Evolutionary conservation across 2,329 filamentous ascomycete genomes (phyloP).

Genomic region (Penicillium sp.): DNA sequence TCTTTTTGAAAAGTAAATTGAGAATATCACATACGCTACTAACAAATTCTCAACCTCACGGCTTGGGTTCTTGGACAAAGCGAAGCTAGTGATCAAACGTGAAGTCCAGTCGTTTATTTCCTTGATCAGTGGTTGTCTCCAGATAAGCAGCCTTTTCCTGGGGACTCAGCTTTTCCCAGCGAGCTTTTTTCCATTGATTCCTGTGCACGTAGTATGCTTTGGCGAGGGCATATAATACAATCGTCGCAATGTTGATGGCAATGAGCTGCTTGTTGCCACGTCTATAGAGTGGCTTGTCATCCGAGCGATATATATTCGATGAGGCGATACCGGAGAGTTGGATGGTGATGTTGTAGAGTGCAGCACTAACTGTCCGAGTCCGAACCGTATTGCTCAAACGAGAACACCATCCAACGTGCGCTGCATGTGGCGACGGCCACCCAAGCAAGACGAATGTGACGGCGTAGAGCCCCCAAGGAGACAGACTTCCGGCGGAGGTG

Average conservation of each 20-base stretch:
- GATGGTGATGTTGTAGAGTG: conserved; percentile 55
- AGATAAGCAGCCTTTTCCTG: conserved; percentile 54
- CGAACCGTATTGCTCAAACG: conserved; percentile 54
- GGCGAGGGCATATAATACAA: conserved; percentile 49
- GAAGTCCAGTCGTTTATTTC: conserved; percentile 58
- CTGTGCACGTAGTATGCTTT: conserved; percentile 34
- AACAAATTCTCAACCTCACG: neutral
- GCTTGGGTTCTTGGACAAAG: neutral
- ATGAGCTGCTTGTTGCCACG: conserved; percentile 44
- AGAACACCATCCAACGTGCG: conserved; percentile 53
- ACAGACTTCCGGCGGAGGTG: conserved; percentile 37
- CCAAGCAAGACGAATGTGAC: conserved; percentile 31
- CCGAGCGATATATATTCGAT: conserved; percentile 54
- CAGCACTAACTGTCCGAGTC: conserved; percentile 51
- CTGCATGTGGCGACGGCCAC: conserved; percentile 42
- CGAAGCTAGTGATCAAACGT: conserved; percentile 50
- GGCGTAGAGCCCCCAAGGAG: conserved; percentile 48
- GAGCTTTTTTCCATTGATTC: conserved; percentile 38
- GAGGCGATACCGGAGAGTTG: conserved; percentile 44
- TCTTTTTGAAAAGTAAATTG: too few species aligned
- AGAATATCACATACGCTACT: too few species aligned
- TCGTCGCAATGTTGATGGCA: conserved; percentile 52
- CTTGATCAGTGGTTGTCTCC: conserved; percentile 54
- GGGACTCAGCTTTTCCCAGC: conserved; percentile 50
- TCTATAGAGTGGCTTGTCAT: conserved; percentile 57